Conservation (phyloP, 495 filamentous ascomycete species). For the Talaromyces trachyspermus region DNA sequence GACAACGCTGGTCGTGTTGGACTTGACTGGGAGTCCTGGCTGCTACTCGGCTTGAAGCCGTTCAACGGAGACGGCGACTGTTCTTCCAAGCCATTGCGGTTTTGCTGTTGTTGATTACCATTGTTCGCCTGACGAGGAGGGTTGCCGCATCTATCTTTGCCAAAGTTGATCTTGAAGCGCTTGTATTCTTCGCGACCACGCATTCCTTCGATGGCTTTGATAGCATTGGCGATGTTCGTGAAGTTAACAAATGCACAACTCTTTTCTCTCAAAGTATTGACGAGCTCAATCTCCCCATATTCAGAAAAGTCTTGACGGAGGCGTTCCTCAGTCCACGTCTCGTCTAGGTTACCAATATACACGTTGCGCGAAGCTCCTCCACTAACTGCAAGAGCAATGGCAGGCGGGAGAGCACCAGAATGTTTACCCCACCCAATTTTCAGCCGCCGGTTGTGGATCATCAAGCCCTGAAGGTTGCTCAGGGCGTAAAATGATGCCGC, state of each 20-base stretch:
- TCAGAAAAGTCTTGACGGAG: conserved; percentile 95
- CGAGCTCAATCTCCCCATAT: conserved; percentile 95
- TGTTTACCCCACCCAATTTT: conserved; percentile 99
- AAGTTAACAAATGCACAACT: conserved; percentile 99
- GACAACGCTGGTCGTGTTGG: conserved; percentile 55
- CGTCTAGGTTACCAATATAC: conserved; percentile 95
- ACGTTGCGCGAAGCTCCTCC: conserved; percentile 93
- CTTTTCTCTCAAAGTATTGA: conserved; percentile 96
- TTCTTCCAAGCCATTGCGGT: conserved; percentile 42
- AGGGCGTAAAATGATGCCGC: conserved; percentile 96
- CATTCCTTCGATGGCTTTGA: conserved; percentile 97
- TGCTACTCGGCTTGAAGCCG: conserved; percentile 42
- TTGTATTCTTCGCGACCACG: conserved; percentile 91
- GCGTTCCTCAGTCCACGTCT: conserved; percentile 93
- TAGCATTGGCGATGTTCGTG: conserved; percentile 98
- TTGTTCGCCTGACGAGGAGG: conserved; percentile 76
- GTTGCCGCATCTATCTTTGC: conserved; percentile 96
- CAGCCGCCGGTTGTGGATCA: conserved; percentile 96
- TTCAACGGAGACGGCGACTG: conserved; percentile 56
- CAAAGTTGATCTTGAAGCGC: conserved; percentile 99
- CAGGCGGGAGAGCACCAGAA: conserved; percentile 91
- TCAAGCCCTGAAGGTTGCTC: conserved; percentile 92
- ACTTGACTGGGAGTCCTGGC: conserved; percentile 61
- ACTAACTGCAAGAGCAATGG: conserved; percentile 92
- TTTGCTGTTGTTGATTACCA: conserved; percentile 51